A percentile compares a stretch with the other conserved stretches of the same genome.
These are phyloP conservation scores for Achlya hypogyna DNA, from an alignment of 352 stramenopile species.

Conservation along the genomic window DNA sequence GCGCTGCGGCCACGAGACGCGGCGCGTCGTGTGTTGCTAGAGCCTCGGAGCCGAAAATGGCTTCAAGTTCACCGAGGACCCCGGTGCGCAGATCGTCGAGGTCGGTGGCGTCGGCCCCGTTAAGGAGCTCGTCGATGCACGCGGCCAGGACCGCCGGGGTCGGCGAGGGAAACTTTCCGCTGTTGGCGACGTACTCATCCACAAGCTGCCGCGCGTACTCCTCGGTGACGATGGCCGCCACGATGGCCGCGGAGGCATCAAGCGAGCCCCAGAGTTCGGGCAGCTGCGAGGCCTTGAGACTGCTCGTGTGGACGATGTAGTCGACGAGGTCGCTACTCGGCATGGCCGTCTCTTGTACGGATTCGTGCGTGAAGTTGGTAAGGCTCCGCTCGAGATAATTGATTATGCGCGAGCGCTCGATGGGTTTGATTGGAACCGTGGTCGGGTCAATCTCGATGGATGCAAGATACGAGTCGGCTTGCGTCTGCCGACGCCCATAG, in stretches of 20 bases:
- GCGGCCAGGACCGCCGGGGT: neutral
- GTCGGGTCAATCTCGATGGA: constrained; percentile 4
- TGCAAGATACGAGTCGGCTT: neutral
- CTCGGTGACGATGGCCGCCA: constrained; percentile 59
- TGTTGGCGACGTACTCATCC: constrained; percentile 22
- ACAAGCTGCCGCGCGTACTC: constrained; percentile 66
- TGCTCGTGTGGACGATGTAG: constrained; percentile 55
- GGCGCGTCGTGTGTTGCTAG: neutral
- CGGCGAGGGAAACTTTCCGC: neutral
- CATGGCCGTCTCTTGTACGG: neutral
- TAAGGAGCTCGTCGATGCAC: constrained; percentile 16
- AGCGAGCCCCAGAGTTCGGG: constrained; percentile 71
- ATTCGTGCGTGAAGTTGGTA: neutral
- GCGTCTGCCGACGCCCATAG: neutral
- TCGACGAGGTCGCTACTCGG: constrained; percentile 49
- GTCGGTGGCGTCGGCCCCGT: neutral
- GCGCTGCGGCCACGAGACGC: neutral
- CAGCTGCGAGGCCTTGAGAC: constrained; percentile 46
- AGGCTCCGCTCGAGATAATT: neutral
- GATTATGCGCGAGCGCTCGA: neutral
- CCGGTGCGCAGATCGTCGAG: neutral
- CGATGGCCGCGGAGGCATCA: constrained; percentile 62
- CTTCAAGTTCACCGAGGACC: neutral
- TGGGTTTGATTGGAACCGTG: neutral
- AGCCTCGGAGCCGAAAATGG: neutral